phyloP scores from a whole-genome alignment of 306 rosid genomes.

The Chamaecrista fasciculata region DNA sequence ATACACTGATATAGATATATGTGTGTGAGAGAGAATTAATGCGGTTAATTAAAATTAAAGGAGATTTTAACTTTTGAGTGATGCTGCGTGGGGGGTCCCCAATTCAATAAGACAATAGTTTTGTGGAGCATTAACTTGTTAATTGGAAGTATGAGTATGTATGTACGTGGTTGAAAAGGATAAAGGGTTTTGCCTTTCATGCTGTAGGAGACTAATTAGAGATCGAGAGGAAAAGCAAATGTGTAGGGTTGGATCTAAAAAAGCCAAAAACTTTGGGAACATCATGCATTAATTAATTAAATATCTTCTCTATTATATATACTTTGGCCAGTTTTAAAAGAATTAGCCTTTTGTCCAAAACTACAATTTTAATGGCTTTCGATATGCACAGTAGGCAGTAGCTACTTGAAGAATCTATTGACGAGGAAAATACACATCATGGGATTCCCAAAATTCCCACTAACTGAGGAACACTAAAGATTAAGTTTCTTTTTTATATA shows the following conservation, averaged over 20 bases:
- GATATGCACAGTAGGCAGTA: no score
- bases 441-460: constrained; percentile 20
- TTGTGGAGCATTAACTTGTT: constrained; percentile 54
- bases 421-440: not conserved
- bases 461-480: not conserved
- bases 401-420: constrained; percentile 30
- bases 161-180: constrained; percentile 8
- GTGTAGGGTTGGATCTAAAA: constrained; percentile 38
- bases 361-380: not conserved
- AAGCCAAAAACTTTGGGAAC: constrained; percentile 50
- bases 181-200: constrained; percentile 27
- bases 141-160: constrained; percentile 32
- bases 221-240: not conserved
- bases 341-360: constrained; percentile 21
- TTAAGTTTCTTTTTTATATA: no score
- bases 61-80: not conserved
- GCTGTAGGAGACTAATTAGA: not conserved
- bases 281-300: no score
- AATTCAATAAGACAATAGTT: constrained; percentile 19
- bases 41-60: not conserved
- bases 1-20: no score
- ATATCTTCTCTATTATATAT: constrained; percentile 23
- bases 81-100: constrained; percentile 19
- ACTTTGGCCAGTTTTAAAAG: not conserved
- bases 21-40: no score